A percentile compares a stretch with the other conserved stretches of the same genome.
These are phyloP conservation scores for Penicillium sp. DNA, from an alignment of 2,329 filamentous ascomycete species.

Conservation along the genomic window DNA sequence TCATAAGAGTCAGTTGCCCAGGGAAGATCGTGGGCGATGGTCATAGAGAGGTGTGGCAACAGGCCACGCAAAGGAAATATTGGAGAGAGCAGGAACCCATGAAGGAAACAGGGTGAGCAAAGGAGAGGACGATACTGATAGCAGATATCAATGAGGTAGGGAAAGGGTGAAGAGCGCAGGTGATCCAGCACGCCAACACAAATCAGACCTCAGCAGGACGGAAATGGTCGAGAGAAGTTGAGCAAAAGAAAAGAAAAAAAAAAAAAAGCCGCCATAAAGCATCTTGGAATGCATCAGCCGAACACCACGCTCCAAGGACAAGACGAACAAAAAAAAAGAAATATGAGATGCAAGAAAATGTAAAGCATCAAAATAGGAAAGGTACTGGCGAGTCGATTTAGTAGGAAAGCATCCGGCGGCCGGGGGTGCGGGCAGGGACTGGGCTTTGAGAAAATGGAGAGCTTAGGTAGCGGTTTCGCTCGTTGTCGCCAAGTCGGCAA, in stretches of 20 bases:
- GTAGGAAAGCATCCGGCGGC: slow-evolving; percentile 48
- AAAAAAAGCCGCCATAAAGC: slow-evolving; percentile 15
- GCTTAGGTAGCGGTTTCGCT: slow-evolving; percentile 34
- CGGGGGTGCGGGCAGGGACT: slow-evolving; percentile 37
- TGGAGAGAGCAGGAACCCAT: neutral
- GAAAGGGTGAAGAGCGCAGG: slow-evolving; percentile 11
- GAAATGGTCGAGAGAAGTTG: slow-evolving; percentile 14
- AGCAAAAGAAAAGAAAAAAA: slow-evolving; percentile 12
- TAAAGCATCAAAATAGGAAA: slow-evolving; percentile 6
- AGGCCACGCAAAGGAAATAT: slow-evolving; percentile 12
- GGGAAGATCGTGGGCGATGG: slow-evolving; percentile 15
- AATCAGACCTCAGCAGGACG: neutral
- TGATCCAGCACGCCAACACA: slow-evolving; percentile 1
- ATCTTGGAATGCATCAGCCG: slow-evolving; percentile 16
- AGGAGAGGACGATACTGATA: slow-evolving; percentile 22
- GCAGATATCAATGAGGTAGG: slow-evolving; percentile 8
- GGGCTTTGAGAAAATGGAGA: slow-evolving; percentile 40
- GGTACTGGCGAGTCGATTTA: slow-evolving; percentile 19
- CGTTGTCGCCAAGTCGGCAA: slow-evolving; percentile 36
- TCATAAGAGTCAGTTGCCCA: slow-evolving; percentile 5
- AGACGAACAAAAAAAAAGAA: slow-evolving; percentile 13
- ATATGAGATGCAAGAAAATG: slow-evolving; percentile 1
- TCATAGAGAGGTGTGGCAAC: slow-evolving; percentile 23
- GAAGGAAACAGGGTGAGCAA: slow-evolving; percentile 10
- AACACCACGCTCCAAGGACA: slow-evolving; percentile 29